Percentiles rank a stretch among this genome's conserved stretches.
phyloP scores from a whole-genome alignment of 176 grass and related monocot genomes.

The Phoenix dactylifera region DNA sequence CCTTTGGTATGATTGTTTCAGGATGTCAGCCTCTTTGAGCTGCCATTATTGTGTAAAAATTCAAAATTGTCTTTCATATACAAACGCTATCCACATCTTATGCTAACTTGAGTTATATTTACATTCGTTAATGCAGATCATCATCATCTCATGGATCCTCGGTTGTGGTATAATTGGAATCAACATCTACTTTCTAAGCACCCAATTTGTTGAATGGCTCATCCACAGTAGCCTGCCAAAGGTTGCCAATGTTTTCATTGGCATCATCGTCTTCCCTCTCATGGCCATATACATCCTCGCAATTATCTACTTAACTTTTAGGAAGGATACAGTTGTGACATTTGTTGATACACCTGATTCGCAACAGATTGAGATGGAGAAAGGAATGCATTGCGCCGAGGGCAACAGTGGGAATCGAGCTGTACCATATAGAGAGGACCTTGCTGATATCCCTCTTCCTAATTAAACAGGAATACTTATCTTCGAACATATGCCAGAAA shows the following conservation, averaged over 20 bases:
- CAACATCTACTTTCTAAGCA: slow-evolving; percentile 82
- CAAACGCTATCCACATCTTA: too few species aligned
- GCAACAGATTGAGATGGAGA: slow-evolving; percentile 30
- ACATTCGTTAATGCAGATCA: slow-evolving; percentile 31
- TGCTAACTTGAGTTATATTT: not conserved
- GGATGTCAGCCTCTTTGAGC: too few species aligned
- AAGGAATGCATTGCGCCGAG: slow-evolving; percentile 3
- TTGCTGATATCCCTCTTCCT: slow-evolving; percentile 58
- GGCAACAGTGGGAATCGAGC: slow-evolving; percentile 8
- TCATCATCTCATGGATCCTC: slow-evolving; percentile 55
- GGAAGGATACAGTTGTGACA: slow-evolving; percentile 51
- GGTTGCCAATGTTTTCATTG: slow-evolving; percentile 28
- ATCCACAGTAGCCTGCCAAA: slow-evolving; percentile 50
- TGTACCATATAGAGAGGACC: slow-evolving; percentile 52
- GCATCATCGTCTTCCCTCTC: slow-evolving; percentile 43
- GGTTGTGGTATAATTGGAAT: slow-evolving; percentile 49
- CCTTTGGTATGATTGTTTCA: too few species aligned
- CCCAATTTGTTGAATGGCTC: slow-evolving; percentile 49
- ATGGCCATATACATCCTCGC: slow-evolving; percentile 47
- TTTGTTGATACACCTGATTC: slow-evolving; percentile 33
- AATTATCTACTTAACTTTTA: slow-evolving; percentile 49
- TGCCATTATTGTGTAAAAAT: too few species aligned
- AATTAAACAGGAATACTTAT: slow-evolving; percentile 8
- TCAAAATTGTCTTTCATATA: too few species aligned
- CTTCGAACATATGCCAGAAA: too few species aligned